Base-by-base conservation (phyloP, 345 rosid species). In the Murraya paniculata region DNA sequence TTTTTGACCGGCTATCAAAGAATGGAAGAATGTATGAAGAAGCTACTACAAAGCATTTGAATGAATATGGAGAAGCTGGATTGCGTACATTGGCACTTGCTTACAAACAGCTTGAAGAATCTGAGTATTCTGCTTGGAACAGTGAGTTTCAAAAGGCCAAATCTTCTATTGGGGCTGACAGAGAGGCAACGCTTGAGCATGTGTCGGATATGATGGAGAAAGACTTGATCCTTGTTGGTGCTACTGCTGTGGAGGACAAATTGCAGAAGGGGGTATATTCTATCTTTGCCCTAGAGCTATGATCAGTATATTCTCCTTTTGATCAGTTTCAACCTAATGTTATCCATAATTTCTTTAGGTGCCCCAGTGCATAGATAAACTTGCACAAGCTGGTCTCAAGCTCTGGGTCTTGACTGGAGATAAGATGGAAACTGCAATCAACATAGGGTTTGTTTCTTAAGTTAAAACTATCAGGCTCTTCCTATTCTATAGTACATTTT, bases 371-470 rank as follows among this genome's bases (percentile, higher is more conserved):
- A 92, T 96, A 79, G 99, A 96, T 82, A 92, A 92, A 81, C 97
- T 96, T 78, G 98, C 98, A 28, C 98, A 92, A 87, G 99, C 98
- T 84, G 98, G 98, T 64, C 92, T 96, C 79, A 96, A 94, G 87
- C 57, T 96, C 73, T 96, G 99, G 99, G 98, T 96, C 84, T 79
- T 96, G 86, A 96, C 99, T 31, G 99, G 99, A 78, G 99, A 96
- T 84, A 96, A 96, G 82, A 91, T 96, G 99, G 99, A 96, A 91
- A 96, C 99, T 69, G 99, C 99, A 72, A 94, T 96, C 80, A 96
- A 96, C 82, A 96, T 96, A 62, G 99, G 99, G 99, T 96, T 64
- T 75, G 94, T 84, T 69, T 71, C 68, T 65, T 72, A 35, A 36
- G 22, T 57, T 56, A 60, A 57, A 41, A 31, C 68, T 48, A 22